Evolutionary conservation across 108 stramenopile genomes (phyloP).

Genomic region (Hondaea fermentalgiana): DNA sequence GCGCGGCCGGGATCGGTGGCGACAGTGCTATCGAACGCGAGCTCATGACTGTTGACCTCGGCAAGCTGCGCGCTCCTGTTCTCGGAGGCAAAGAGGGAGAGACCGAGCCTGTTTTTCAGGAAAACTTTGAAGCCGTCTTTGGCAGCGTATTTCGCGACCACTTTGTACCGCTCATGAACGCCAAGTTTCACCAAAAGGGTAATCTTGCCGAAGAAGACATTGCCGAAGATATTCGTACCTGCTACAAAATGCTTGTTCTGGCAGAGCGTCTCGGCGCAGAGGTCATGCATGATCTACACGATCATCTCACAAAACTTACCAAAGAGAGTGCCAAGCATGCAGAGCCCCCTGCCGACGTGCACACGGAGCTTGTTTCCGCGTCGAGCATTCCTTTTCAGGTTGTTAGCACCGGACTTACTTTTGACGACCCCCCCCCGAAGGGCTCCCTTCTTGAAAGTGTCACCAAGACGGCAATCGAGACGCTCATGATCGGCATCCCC

Average conservation of each 20-base stretch:
- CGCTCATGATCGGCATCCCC: neutral
- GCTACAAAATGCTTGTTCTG: neutral
- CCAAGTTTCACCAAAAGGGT: neutral
- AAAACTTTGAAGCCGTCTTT: conserved; percentile 6
- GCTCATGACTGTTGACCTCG: neutral
- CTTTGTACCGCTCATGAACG: neutral
- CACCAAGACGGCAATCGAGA: neutral
- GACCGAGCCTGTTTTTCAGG: neutral
- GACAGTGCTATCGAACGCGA: neutral
- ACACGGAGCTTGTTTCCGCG: neutral
- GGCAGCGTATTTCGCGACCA: neutral
- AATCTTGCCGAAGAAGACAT: neutral
- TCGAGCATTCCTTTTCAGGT: neutral
- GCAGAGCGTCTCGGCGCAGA: neutral
- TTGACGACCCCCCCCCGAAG: neutral
- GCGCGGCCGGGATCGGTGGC: neutral
- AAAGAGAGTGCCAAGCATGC: neutral
- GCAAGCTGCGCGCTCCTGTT: neutral
- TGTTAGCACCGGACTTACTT: neutral
- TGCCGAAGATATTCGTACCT: neutral
- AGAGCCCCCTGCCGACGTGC: neutral
- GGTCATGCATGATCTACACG: neutral
- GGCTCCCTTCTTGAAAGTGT: neutral
- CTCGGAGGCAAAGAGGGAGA: neutral
- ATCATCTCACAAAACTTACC: neutral